Evolutionary conservation across 371 early-diverging fungal genomes (phyloP), one percentile per base, ranked within the genome.

Genomic region (Mortierella sp.): DNA sequence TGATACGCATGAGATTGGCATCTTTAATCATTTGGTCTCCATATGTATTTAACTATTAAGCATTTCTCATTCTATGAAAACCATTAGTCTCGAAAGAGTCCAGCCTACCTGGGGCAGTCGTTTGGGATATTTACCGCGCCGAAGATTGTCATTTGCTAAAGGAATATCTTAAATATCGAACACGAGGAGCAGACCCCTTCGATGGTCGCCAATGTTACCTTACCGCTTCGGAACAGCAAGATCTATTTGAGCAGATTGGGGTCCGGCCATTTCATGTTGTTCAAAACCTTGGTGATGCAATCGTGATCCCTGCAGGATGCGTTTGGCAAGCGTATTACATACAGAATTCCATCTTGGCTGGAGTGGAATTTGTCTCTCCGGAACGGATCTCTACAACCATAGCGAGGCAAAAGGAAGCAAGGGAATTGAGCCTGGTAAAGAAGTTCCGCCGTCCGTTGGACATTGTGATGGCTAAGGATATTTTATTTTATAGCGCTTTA

Each of bases 251-350:
- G 26, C 56, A 71, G 34, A 66, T 84, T 15, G 88, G 88, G 0
- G 84, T 89, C 0, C 57, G 43, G 2, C 82, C 85, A 6, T 90
- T 85, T 83, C 84, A 88, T 9, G 71, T 95, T 1, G 80, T 85
- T 58, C 92, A 93, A 70, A 86, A 86, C 42, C 78, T 86, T 0
- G 93, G 93, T 13, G 93, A 94, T 67, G 89, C 92, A 0, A 89
- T 95, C 9, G 91, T 90, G 84, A 87, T 95, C 1, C 95, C 94
- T 0, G 93, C 93, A 0, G 95, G 95, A 2, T 89, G 90, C 43
- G 89, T 92, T 0, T 91, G 93, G 63, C 95, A 95, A 80, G 95
- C 93, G 3, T 83, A 86, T 56, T 94, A 91, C 71, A 84, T 90
- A 40, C 79, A 83, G 17, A 85, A 83, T 34, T 88, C 90, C 9